These are phyloP conservation scores for Torrubiella hemipterigena DNA, from an alignment of 2,329 filamentous ascomycete genomes.

Conservation along the genomic window DNA sequence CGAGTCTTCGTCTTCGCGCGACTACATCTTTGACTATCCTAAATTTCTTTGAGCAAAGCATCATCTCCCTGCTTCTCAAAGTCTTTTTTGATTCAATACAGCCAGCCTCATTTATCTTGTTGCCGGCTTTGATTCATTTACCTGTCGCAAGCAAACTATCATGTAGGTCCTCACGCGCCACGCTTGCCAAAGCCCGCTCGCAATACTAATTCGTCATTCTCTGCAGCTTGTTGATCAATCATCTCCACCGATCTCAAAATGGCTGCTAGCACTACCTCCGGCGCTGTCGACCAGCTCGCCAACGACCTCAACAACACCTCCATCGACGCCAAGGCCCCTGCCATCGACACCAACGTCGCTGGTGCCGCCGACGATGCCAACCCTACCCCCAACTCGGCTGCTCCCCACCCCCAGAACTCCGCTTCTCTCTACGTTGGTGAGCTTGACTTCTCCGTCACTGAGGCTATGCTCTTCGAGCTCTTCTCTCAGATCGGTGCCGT, in stretches of 20 bases:
- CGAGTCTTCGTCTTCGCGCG: slow-evolving; percentile 4
- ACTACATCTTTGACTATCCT: slow-evolving; percentile 7
- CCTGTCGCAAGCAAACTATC: too few relatives aligned
- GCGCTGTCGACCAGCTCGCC: slow-evolving; percentile 69
- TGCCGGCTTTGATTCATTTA: slow-evolving; percentile 15
- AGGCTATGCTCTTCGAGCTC: slow-evolving; percentile 99
- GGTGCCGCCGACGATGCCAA: slow-evolving; percentile 43
- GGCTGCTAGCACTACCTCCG: slow-evolving; percentile 44
- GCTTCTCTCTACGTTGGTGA: slow-evolving; percentile 98
- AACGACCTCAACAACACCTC: slow-evolving; percentile 62
- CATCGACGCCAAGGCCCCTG: slow-evolving; percentile 53
- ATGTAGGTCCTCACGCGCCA: too few relatives aligned
- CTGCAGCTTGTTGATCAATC: slow-evolving; percentile 8
- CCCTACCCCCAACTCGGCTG: slow-evolving; percentile 62
- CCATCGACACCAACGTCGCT: slow-evolving; percentile 63
- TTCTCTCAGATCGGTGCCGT: slow-evolving; percentile 99
- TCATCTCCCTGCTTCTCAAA: slow-evolving; percentile 12
- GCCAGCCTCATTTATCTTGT: slow-evolving; percentile 17
- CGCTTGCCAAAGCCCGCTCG: background rate
- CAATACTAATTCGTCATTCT: slow-evolving; percentile 7
- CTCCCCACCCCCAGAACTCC: slow-evolving; percentile 75
- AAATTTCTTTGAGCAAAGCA: slow-evolving; percentile 13
- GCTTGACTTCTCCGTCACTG: slow-evolving; percentile 93
- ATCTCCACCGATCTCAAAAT: slow-evolving; percentile 30
- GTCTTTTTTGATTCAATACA: slow-evolving; percentile 10